Percentiles rank a stretch among this genome's conserved stretches.
Evolutionary conservation across 306 rosid genomes (phyloP).

Genomic region (Hippophae gyantsensis): DNA sequence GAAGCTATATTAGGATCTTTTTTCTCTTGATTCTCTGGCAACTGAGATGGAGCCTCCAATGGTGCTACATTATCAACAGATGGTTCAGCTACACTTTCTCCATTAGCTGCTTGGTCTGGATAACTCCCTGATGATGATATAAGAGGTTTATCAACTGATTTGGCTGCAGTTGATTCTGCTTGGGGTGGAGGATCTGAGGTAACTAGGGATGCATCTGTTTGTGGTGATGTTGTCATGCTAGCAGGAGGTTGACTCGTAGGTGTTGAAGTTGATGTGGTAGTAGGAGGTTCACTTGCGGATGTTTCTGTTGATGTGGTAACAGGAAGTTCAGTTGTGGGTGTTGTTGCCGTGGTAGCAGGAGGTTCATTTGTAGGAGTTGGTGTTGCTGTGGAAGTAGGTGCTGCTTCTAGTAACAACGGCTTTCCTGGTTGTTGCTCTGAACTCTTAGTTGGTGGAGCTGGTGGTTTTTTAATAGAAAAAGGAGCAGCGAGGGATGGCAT

Average conservation of each 20-base stretch:
- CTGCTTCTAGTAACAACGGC: slow-evolving; percentile 74
- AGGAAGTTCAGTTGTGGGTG: slow-evolving; percentile 41
- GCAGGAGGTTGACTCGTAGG: slow-evolving; percentile 19
- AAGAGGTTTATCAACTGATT: slow-evolving; percentile 18
- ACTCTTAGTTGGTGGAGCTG: slow-evolving; percentile 44
- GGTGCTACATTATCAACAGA: slow-evolving; percentile 20
- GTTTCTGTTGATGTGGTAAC: slow-evolving; percentile 27
- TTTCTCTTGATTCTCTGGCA: slow-evolving; percentile 25
- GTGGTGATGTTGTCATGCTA: slow-evolving; percentile 26
- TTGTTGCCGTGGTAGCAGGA: slow-evolving; percentile 36
- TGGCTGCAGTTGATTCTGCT: slow-evolving; percentile 34
- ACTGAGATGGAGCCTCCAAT: slow-evolving; percentile 30
- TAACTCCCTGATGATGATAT: slow-evolving; percentile 30
- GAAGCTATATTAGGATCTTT: slow-evolving; percentile 22
- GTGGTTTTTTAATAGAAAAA: slow-evolving; percentile 63
- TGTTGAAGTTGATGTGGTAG: slow-evolving; percentile 30
- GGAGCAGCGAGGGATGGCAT: slow-evolving; percentile 69
- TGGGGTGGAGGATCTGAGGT: slow-evolving; percentile 5
- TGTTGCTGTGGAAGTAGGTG: slow-evolving; percentile 37
- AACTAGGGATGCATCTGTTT: slow-evolving; percentile 20
- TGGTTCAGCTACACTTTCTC: slow-evolving; percentile 26
- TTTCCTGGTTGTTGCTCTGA: slow-evolving; percentile 51
- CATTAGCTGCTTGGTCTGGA: slow-evolving; percentile 22
- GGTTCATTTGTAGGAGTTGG: slow-evolving; percentile 28
- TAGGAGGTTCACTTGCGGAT: slow-evolving; percentile 19